Evolutionary conservation across 305 asterid species (phyloP), one percentile per base, ranked within the genome.

Genomic region (Fraxinus baroniana): DNA sequence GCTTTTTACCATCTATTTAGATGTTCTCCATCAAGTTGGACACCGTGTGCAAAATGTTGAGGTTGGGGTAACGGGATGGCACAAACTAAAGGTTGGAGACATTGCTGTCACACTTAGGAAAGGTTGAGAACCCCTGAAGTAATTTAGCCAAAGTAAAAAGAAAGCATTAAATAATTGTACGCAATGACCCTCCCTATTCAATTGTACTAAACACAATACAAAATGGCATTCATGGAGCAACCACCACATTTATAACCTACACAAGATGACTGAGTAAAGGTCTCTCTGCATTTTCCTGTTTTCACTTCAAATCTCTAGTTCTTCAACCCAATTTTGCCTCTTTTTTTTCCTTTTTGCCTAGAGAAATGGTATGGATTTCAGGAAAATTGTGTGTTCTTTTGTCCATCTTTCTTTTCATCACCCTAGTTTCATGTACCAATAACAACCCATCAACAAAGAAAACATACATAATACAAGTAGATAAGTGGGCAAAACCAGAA

Each of bases 401-500:
- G 24, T 86, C 90, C 17, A 71, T 70, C 78, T 82, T 39, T 72
- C 80, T 85, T 1, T 57, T 81, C 22, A 15, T 86, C 41, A 68
- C 68, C 76, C 24, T 82, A 15, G 85, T 36, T 17, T 39, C 70
- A 5, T 71, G 86, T 71, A 39, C 85, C 26, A 71, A 9, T 57
- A 85, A 7, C 28, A 76, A 3, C 49, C 60, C 79, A 57, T 74
- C 81, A 28, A 66, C 89, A 44, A 89, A 81, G 86, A 89, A 86
- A 49, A 93, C 97, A 46, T 94, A 91, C 89, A 91, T 95, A 7
- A 79, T 95, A 35, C 90, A 93, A 83, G 87, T 95, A 83, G 94
- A 95, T 74, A 90, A 85, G 80, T 90, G 80, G 85, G 93, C 93
- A 15, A 95, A 93, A 80, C 98, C 99, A 4, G 87, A 89, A 49